A percentile compares a stretch with the other conserved stretches of the same genome.
phyloP scores from a whole-genome alignment of 164 flowering plant genomes.

The Stephania yunnanensis region DNA sequence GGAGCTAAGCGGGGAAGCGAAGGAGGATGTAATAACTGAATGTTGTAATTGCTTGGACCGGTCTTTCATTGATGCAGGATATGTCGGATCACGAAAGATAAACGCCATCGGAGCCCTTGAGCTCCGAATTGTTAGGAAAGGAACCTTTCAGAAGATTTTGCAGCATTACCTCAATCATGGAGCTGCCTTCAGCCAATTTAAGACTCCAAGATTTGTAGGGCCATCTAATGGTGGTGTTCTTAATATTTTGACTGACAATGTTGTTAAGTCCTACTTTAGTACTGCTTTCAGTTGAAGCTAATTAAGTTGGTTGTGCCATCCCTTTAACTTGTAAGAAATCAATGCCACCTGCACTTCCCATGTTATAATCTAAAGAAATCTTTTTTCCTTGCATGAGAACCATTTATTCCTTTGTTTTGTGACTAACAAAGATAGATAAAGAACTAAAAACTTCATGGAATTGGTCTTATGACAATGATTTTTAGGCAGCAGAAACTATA shows the following conservation, averaged over 20 bases:
- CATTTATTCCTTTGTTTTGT: background rate
- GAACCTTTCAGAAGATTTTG: constrained; percentile 71
- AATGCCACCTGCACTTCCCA: background rate
- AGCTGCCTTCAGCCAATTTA: constrained; percentile 76
- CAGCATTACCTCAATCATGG: constrained; percentile 60
- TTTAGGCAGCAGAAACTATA: no score
- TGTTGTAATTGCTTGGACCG: constrained; percentile 73
- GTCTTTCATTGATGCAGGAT: constrained; percentile 75
- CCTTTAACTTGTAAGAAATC: background rate
- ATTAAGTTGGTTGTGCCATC: background rate
- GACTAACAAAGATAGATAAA: background rate
- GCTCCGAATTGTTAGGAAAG: constrained; percentile 56
- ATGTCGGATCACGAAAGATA: constrained; percentile 60
- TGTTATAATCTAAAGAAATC: background rate
- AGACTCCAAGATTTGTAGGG: constrained; percentile 73
- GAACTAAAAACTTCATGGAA: no score
- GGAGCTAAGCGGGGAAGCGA: constrained; percentile 65
- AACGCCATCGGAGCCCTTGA: constrained; percentile 69
- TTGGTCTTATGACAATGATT: no score
- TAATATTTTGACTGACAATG: constrained; percentile 56
- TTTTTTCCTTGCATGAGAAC: no score
- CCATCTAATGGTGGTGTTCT: constrained; percentile 38
- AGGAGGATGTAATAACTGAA: constrained; percentile 42
- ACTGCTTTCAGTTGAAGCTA: constrained; percentile 42
- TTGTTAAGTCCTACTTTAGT: constrained; percentile 50